Evolutionary conservation across 495 filamentous ascomycete genomes (phyloP).

Genomic region (Margaritispora aquatica): DNA sequence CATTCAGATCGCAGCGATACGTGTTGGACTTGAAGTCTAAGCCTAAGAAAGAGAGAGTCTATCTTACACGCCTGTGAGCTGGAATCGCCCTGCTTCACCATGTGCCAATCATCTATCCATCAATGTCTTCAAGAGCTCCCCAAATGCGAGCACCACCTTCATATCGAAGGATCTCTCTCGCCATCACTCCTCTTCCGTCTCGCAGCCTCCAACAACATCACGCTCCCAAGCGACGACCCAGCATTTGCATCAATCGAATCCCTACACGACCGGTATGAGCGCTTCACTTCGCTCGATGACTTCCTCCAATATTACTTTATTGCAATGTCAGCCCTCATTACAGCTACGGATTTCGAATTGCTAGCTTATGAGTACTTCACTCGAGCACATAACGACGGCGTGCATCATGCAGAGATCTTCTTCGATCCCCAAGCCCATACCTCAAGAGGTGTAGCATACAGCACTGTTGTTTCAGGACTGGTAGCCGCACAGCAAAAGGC

Average conservation of each 20-base stretch:
- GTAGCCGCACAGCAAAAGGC: constrained; percentile 52
- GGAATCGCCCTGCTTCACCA: too few species aligned
- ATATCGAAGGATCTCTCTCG: constrained; percentile 79
- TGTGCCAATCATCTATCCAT: constrained; percentile 50
- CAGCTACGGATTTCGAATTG: constrained; percentile 60
- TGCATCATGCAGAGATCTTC: constrained; percentile 72
- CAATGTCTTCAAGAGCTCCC: constrained; percentile 59
- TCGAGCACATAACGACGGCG: constrained; percentile 55
- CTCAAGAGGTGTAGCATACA: constrained; percentile 52
- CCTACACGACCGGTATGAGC: constrained; percentile 52
- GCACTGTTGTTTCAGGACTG: constrained; percentile 55
- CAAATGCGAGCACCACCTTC: constrained; percentile 77
- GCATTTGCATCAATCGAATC: constrained; percentile 53
- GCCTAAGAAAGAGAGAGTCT: constrained; percentile 55
- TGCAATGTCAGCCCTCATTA: constrained; percentile 61
- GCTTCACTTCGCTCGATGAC: constrained; percentile 66
- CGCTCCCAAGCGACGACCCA: constrained; percentile 49
- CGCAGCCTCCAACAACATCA: constrained; percentile 53
- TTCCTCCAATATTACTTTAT: constrained; percentile 76
- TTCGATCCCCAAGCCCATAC: constrained; percentile 76
- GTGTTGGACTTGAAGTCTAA: too few species aligned
- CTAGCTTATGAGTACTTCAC: constrained; percentile 68
- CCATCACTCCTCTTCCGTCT: constrained; percentile 59
- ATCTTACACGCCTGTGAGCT: too few species aligned
- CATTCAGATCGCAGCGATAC: too few species aligned